Percentiles rank a stretch among this genome's conserved stretches.
Evolutionary conservation across 2,329 filamentous ascomycete genomes (phyloP).

Genomic region (Ilyonectria mors-panacis): DNA sequence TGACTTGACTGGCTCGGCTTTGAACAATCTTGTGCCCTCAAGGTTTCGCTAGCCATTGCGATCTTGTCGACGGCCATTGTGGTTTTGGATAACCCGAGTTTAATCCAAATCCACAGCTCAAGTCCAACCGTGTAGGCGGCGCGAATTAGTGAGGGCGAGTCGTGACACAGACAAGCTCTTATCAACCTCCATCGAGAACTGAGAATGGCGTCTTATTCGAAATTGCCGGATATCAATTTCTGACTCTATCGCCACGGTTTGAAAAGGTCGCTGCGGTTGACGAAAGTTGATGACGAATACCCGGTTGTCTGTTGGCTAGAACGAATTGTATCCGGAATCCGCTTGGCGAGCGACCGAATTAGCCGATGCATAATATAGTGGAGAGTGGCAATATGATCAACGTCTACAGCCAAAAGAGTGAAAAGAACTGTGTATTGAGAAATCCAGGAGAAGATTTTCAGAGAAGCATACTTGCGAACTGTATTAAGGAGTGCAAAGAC

Average conservation of each 20-base stretch:
- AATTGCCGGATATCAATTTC: not conserved
- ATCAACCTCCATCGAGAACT: constrained; percentile 22
- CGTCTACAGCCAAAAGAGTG: not conserved
- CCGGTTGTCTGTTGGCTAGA: constrained; percentile 5
- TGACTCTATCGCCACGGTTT: not conserved
- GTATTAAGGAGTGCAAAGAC: not conserved
- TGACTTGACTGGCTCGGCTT: constrained; percentile 4
- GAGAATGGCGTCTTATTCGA: not conserved
- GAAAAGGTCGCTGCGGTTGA: not conserved
- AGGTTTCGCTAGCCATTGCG: not conserved
- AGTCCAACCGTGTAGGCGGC: constrained; percentile 9
- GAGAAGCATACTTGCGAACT: not conserved
- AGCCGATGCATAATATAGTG: constrained; percentile 16
- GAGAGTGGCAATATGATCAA: constrained; percentile 7
- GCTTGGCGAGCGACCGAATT: constrained; percentile 9
- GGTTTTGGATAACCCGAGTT: not conserved
- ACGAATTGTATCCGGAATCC: constrained; percentile 15
- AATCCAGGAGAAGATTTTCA: not conserved
- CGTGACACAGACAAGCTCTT: constrained; percentile 9
- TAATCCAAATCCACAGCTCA: constrained; percentile 4
- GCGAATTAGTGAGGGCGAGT: constrained; percentile 9
- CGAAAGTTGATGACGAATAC: not conserved
- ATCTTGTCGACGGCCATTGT: constrained; percentile 3
- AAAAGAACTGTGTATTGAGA: not conserved
- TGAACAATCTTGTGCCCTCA: constrained; percentile 21